A percentile compares a stretch with the other conserved stretches of the same genome.
phyloP scores from a whole-genome alignment of 1,284 basidiomycete species.

The Puccinia coronata region DNA sequence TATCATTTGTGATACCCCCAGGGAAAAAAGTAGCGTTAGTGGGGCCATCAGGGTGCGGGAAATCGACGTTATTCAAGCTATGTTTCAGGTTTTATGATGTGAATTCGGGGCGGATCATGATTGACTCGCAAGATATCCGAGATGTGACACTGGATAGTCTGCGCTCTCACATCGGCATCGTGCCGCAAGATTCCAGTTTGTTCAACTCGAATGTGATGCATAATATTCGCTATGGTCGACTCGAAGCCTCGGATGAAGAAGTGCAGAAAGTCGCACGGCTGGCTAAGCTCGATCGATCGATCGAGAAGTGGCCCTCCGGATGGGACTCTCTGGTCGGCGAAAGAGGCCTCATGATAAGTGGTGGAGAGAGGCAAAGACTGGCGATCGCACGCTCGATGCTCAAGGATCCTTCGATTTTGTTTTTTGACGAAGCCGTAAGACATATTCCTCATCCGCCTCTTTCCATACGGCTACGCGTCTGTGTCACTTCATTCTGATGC shows the following conservation, averaged over 20 bases:
- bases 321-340: constrained; percentile 47
- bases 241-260: constrained; percentile 44
- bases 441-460: neutral
- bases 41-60: constrained; percentile 50
- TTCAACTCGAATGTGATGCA: constrained; percentile 47
- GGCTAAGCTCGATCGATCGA: constrained; percentile 37
- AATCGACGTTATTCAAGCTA: constrained; percentile 48
- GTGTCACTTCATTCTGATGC: neutral
- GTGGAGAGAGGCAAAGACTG: constrained; percentile 48
- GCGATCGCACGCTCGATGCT: constrained; percentile 49
- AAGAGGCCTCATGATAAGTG: constrained; percentile 47
- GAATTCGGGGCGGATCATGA: constrained; percentile 41
- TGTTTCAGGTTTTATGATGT: constrained; percentile 50
- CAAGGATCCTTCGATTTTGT: constrained; percentile 46
- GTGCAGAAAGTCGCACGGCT: constrained; percentile 35
- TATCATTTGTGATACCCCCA: constrained; percentile 48
- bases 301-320: constrained; percentile 30
- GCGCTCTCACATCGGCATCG: constrained; percentile 43
- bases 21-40: constrained; percentile 49
- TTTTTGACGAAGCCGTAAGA: constrained; percentile 50
- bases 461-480: neutral
- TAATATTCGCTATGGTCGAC: constrained; percentile 45
- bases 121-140: constrained; percentile 49
- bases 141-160: constrained; percentile 39
- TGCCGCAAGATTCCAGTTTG: constrained; percentile 48